Conservation (phyloP, 2,329 filamentous ascomycete genomes). For the Lachnum nothofagi region DNA sequence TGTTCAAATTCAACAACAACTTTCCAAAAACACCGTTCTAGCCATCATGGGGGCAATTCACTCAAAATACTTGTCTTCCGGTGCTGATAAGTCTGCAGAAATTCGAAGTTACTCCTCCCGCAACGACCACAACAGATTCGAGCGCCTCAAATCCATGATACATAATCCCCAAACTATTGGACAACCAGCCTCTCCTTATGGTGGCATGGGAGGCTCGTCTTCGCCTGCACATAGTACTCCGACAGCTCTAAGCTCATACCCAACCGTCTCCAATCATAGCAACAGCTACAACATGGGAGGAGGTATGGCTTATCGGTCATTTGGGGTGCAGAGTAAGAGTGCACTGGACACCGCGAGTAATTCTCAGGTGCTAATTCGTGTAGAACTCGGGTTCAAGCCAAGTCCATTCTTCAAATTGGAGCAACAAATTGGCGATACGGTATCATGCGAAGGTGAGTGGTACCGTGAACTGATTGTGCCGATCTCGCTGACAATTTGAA, state of each 20-base stretch:
- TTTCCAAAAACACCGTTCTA: too few relatives aligned
- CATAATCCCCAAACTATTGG: conserved; percentile 19
- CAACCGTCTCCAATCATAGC: neutral
- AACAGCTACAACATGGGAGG: conserved; percentile 18
- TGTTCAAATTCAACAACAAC: too few relatives aligned
- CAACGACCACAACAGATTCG: conserved; percentile 23
- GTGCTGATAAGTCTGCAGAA: conserved; percentile 15
- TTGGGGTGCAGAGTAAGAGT: conserved; percentile 1
- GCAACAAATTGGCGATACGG: conserved; percentile 57
- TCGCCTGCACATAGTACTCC: conserved; percentile 17
- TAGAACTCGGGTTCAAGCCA: conserved; percentile 55
- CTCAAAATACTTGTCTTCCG: too few relatives aligned
- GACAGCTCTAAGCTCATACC: conserved; percentile 3
- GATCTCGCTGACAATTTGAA: conserved; percentile 7
- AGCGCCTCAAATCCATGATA: conserved; percentile 27
- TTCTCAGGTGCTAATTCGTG: neutral
- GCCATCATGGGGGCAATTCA: too few relatives aligned
- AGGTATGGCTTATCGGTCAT: conserved; percentile 2
- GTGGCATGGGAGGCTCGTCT: conserved; percentile 13
- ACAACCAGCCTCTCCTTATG: neutral
- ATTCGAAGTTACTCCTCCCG: conserved; percentile 21
- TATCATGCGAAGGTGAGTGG: conserved; percentile 66
- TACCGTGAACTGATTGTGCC: neutral
- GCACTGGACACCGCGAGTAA: neutral
- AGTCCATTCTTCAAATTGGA: conserved; percentile 81